Evolutionary conservation across 768 basidiomycete species (phyloP), one percentile per base, ranked within the genome.

Genomic region (Hygrophorus russula): DNA sequence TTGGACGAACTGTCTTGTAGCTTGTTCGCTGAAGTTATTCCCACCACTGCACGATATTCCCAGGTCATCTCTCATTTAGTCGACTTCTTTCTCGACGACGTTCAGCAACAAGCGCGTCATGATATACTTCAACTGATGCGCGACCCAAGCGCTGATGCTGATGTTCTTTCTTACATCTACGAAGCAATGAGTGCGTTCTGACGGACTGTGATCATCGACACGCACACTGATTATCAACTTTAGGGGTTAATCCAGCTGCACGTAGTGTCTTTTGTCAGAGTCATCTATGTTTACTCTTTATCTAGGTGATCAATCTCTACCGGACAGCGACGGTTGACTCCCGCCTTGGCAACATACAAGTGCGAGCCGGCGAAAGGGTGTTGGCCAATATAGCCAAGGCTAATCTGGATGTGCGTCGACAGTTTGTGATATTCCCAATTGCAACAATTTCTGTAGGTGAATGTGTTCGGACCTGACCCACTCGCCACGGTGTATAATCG

Each of bases 21-120:
- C 19, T 59, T 76, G 6, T 73, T 82, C 49, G 65, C 69, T 6
- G 71, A 78, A 37, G 55, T 68, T 12, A 67, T 81, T 10, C 76
- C 78, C 4, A 75, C 76, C 12, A 68, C 72, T 2, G 61, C 74
- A 0, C 53, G 73, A 5, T 80, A 74, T 60, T 76, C 77, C 1
- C 66, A 76, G 40, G 67, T 70, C 9, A 56, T 82, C 33, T 64
- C 72, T 2, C 69, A 72, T 42, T 67, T 80, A 17, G 63, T 85
- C 39, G 64, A 81, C 52, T 80, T 74, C 58, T 84, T 76, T 50
- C 59, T 82, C 11, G 61, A 66, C 8, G 63, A 66, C 1, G 56
- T 54, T 33, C 58, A 59, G 48, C 38, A 56, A 43, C 38, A 55
- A 13, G 65, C 62, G 19, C 62, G 67, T 8, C 57, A 59, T 17